A percentile compares a stretch with the other conserved stretches of the same genome.
Conservation (phyloP, 2,329 filamentous ascomycete species). For the Cordyceps fumosorosea region DNA sequence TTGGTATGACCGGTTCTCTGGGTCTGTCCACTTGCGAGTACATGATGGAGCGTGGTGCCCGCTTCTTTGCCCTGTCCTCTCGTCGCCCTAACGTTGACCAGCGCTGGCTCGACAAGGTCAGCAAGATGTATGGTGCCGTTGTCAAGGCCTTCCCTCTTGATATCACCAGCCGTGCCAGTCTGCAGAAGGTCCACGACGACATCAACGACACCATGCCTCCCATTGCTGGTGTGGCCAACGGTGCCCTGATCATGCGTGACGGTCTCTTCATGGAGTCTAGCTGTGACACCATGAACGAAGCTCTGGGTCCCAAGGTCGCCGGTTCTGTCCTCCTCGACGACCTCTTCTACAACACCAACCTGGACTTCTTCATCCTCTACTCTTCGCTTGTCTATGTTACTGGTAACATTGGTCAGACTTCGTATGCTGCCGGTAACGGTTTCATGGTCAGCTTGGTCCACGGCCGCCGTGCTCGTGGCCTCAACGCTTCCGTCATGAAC, state of each 20-base stretch:
- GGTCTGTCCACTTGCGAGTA: slow-evolving; percentile 12
- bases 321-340: slow-evolving; percentile 28
- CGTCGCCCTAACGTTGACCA: slow-evolving; percentile 12
- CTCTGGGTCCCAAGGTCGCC: slow-evolving; percentile 31
- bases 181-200: slow-evolving; percentile 12
- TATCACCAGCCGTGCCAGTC: slow-evolving; percentile 9
- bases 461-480: slow-evolving; percentile 21
- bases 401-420: slow-evolving; percentile 31
- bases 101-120: slow-evolving; percentile 8
- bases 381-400: slow-evolving; percentile 29
- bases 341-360: slow-evolving; percentile 21
- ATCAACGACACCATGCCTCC: slow-evolving; percentile 26
- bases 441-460: slow-evolving; percentile 29
- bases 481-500: slow-evolving; percentile 21
- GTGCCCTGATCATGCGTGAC: slow-evolving; percentile 31
- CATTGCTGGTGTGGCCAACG: slow-evolving; percentile 31
- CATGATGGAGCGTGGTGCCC: slow-evolving; percentile 13
- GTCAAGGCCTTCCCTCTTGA: slow-evolving; percentile 12
- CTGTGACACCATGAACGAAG: slow-evolving; percentile 22
- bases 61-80: slow-evolving; percentile 9
- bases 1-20: slow-evolving; percentile 12
- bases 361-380: slow-evolving; percentile 38
- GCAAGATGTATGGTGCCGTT: slow-evolving; percentile 2
- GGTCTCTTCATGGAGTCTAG: slow-evolving; percentile 26
- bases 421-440: slow-evolving; percentile 31